phyloP scores from a whole-genome alignment of 257 asterid genomes.

The Solanum tacnaense region DNA sequence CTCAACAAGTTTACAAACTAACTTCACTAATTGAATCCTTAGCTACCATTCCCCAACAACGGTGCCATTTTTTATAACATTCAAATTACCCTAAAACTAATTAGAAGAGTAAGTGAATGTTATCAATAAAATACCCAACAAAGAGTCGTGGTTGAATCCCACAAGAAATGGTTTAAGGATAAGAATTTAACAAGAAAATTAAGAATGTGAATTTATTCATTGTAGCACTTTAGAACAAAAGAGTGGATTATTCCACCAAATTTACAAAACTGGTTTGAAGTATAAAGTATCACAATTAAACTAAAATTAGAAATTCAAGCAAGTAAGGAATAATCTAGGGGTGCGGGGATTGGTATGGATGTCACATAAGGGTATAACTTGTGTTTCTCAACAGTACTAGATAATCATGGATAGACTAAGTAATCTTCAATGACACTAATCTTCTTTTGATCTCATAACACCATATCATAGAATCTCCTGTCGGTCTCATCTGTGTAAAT shows the following conservation, averaged over 20 bases:
- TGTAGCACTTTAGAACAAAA: background rate
- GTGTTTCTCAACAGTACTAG: background rate
- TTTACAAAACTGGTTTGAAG: background rate
- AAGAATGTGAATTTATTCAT: background rate
- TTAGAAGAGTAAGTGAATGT: background rate
- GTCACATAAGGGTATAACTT: background rate
- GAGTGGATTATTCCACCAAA: background rate
- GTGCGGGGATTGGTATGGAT: background rate
- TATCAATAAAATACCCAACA: too few relatives aligned
- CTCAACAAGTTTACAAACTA: too few relatives aligned
- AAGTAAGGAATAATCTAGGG: background rate
- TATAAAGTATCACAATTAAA: background rate
- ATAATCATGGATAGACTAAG: background rate
- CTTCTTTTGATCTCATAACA: background rate
- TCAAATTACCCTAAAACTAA: background rate
- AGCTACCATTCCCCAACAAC: too few relatives aligned
- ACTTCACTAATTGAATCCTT: too few relatives aligned
- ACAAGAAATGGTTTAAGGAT: background rate
- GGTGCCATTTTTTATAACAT: too few relatives aligned
- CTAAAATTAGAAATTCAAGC: background rate
- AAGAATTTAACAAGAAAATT: background rate
- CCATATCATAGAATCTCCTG: background rate
- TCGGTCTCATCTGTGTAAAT: background rate
- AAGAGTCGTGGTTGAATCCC: background rate
- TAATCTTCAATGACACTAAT: background rate